Evolutionary conservation across 148 eudicot species (phyloP).

Genomic region (Silene conica): DNA sequence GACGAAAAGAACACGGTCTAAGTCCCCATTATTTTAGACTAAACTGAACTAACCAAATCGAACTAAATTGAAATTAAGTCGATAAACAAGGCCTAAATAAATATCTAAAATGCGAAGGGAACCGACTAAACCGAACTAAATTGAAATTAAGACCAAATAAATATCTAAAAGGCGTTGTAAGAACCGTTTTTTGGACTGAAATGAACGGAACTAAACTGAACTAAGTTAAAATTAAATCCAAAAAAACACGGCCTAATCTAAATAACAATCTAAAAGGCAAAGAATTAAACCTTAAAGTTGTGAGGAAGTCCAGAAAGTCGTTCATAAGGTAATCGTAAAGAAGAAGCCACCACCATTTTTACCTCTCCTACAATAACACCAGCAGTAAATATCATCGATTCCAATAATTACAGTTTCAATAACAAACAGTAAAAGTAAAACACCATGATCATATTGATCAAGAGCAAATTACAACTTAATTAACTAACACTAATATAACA

Average conservation of each 20-base stretch:
- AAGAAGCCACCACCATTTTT: constrained; percentile 33
- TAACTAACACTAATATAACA: neutral
- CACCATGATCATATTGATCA: neutral
- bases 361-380: neutral
- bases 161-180: too few species aligned
- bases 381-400: neutral
- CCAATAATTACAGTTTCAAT: neutral
- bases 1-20: too few species aligned
- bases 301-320: constrained; percentile 18
- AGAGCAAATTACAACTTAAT: neutral
- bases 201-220: too few species aligned
- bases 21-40: too few species aligned
- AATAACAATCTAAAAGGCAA: neutral
- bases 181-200: too few species aligned
- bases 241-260: neutral
- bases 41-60: too few species aligned
- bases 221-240: too few species aligned
- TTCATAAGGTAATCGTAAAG: constrained; percentile 27
- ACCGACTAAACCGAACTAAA: too few species aligned
- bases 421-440: neutral
- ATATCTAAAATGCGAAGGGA: too few species aligned
- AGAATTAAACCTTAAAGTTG: constrained; percentile 14
- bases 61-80: too few species aligned
- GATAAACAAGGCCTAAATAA: too few species aligned
- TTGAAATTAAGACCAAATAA: too few species aligned